phyloP scores from a whole-genome alignment of 805 yeast species.

The Nakazawaea ernobii region DNA sequence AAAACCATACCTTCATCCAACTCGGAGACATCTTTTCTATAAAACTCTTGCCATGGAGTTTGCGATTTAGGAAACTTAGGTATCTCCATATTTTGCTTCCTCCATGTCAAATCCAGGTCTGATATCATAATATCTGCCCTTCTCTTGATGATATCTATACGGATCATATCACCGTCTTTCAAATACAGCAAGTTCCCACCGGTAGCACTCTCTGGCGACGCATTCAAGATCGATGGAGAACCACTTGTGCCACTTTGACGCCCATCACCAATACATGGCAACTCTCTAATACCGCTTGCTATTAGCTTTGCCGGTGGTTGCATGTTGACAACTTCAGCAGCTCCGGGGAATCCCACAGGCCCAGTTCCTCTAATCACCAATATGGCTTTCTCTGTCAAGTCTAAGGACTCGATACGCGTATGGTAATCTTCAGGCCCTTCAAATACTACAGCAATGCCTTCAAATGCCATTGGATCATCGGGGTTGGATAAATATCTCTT shows the following conservation, averaged over 20 bases:
- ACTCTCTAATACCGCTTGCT: constrained; percentile 13
- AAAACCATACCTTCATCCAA: constrained; percentile 21
- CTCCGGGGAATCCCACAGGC: constrained; percentile 22
- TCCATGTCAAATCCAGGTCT: constrained; percentile 13
- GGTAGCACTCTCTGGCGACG: constrained; percentile 20
- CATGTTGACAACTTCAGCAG: constrained; percentile 23
- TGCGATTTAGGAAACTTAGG: constrained; percentile 16
- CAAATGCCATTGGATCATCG: constrained; percentile 19
- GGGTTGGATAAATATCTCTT: constrained; percentile 18
- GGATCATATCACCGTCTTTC: constrained; percentile 17
- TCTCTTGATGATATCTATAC: constrained; percentile 18
- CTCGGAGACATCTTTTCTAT: constrained; percentile 19
- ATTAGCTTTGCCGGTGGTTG: constrained; percentile 18
- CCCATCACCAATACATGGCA: constrained; percentile 22
- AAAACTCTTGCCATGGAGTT: constrained; percentile 25
- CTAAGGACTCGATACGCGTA: constrained; percentile 14
- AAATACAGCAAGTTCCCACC: constrained; percentile 17
- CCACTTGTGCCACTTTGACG: constrained; percentile 22
- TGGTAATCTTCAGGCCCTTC: constrained; percentile 23
- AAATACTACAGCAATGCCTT: constrained; percentile 20
- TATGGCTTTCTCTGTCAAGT: constrained; percentile 15
- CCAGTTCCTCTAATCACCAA: constrained; percentile 22
- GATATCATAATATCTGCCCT: constrained; percentile 17
- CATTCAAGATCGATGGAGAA: constrained; percentile 21
- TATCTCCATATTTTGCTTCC: constrained; percentile 13